A percentile compares a stretch with the other conserved stretches of the same genome.
phyloP scores from a whole-genome alignment of 176 grass and related monocot species.

The Cocos nucifera region DNA sequence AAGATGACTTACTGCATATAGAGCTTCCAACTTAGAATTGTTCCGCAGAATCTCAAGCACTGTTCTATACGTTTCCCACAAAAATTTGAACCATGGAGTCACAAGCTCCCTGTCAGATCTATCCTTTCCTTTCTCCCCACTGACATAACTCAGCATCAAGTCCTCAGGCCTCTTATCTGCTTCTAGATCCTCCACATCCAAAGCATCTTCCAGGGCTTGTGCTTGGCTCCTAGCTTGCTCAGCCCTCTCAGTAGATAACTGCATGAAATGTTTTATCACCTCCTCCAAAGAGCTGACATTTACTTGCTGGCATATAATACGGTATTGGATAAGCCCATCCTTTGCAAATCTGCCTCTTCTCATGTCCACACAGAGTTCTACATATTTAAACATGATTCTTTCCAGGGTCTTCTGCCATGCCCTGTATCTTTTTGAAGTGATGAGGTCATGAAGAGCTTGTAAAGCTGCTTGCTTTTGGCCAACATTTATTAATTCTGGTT shows the following conservation, averaged over 20 bases:
- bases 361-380: constrained; percentile 86
- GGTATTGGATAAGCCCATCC: constrained; percentile 95
- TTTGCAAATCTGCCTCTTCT: constrained; percentile 92
- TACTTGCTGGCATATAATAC: constrained; percentile 95
- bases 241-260: constrained; percentile 69
- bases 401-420: constrained; percentile 92
- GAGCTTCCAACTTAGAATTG: constrained; percentile 87
- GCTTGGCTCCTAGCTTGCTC: constrained; percentile 72
- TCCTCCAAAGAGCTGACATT: constrained; percentile 89
- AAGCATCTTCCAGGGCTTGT: constrained; percentile 78
- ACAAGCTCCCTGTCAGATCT: constrained; percentile 85
- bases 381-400: constrained; percentile 97
- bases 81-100: constrained; percentile 96
- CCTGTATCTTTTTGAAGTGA: constrained; percentile 91
- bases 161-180: constrained; percentile 93
- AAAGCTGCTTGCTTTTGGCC: constrained; percentile 94
- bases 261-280: constrained; percentile 97
- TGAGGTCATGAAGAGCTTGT: constrained; percentile 90
- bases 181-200: constrained; percentile 96
- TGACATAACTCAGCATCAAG: constrained; percentile 92
- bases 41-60: constrained; percentile 89
- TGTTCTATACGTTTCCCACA: constrained; percentile 95
- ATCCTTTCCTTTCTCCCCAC: constrained; percentile 93
- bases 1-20: constrained; percentile 71
- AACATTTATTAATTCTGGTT: constrained; percentile 90